Evolutionary conservation across 169 alveolate species (phyloP), one percentile per base, ranked within the genome.

Genomic region (Cryptosporidium xiaoi): DNA sequence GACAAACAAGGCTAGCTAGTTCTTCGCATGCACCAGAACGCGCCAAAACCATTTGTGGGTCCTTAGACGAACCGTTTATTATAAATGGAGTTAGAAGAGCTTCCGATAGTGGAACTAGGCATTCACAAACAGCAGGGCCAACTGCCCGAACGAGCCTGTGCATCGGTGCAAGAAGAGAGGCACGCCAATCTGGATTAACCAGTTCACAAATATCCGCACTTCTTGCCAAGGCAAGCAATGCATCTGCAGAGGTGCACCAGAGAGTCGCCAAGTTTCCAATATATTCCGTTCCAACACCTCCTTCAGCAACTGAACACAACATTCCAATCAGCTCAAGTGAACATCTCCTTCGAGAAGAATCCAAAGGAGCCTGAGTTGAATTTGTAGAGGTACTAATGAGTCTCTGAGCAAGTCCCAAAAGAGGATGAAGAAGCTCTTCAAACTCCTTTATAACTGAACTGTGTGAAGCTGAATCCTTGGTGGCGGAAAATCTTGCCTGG

Each of bases 11-110:
- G 20, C 64, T 64, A 24, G 87, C 58, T 2, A 77, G 40, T 60
- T 77, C 87, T 44, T 77, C 87, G 34, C 87, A 77, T n/a, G 66
- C 71, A n/a, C 27, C 50, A 5, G 71, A 77, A 20, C 36, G 34
- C 12, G 68, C 18, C 31, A 31, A 24, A 44, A 36, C 0, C n/a
- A 13, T 31, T 4, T 31, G 29, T 60, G 64, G 15, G 34, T 77
- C 53, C 27, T 60, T 29, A 12, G 6, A 40, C 6, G 20, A 4
- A 44, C 24, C 56, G 2, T 44, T 31, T 20, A 51, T 48, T 46
- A 77, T 27, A 16, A 62, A 36, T 58, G 87, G 66, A n/a, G 4
- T 51, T 24, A 77, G 56, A 58, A 60, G 64, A 15, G 87, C 65
- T 16, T 44, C 64, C 12, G 60, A 40, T 31, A 77, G 44, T 12